Percentiles rank a stretch among this genome's conserved stretches.
Evolutionary conservation across 768 basidiomycete genomes (phyloP).

Genomic region (Mycena rebaudengoi): DNA sequence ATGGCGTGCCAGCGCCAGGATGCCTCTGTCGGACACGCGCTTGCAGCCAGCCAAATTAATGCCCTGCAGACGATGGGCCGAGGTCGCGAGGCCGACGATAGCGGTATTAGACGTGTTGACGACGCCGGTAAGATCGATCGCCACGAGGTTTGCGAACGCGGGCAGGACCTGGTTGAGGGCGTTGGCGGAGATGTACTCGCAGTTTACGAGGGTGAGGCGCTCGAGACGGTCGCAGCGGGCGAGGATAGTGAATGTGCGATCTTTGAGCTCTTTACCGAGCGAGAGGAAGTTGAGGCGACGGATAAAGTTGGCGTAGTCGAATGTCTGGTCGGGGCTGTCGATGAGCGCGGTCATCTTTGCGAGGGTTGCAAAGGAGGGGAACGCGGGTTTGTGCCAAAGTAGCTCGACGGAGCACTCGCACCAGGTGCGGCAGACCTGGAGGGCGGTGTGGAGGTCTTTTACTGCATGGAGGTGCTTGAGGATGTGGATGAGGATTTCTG

Average conservation of each 20-base stretch:
- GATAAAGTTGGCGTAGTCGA: slow-evolving; percentile 88
- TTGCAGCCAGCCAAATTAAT: slow-evolving; percentile 90
- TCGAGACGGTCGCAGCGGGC: slow-evolving; percentile 83
- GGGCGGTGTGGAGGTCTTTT: slow-evolving; percentile 74
- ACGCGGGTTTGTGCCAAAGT: slow-evolving; percentile 90
- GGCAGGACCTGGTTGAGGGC: slow-evolving; percentile 72
- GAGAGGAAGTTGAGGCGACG: slow-evolving; percentile 90
- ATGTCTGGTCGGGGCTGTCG: slow-evolving; percentile 70
- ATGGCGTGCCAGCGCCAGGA: slow-evolving; percentile 77
- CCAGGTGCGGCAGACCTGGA: slow-evolving; percentile 91
- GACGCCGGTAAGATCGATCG: slow-evolving; percentile 86
- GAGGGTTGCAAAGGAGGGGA: slow-evolving; percentile 74
- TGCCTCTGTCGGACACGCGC: slow-evolving; percentile 78
- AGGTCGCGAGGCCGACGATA: slow-evolving; percentile 72
- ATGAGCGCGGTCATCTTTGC: slow-evolving; percentile 83
- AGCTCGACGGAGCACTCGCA: slow-evolving; percentile 96
- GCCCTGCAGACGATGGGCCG: slow-evolving; percentile 84
- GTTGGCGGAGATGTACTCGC: slow-evolving; percentile 70
- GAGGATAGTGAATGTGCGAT: slow-evolving; percentile 77
- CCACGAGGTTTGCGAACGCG: slow-evolving; percentile 78
- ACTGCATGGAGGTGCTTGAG: slow-evolving; percentile 82
- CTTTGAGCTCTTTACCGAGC: slow-evolving; percentile 72
- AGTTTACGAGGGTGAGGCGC: slow-evolving; percentile 87
- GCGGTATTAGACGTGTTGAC: slow-evolving; percentile 73
- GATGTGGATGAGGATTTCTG: slow-evolving; percentile 93